Evolutionary conservation across 495 filamentous ascomycete genomes (phyloP).

Genomic region (Neurospora hispaniola): DNA sequence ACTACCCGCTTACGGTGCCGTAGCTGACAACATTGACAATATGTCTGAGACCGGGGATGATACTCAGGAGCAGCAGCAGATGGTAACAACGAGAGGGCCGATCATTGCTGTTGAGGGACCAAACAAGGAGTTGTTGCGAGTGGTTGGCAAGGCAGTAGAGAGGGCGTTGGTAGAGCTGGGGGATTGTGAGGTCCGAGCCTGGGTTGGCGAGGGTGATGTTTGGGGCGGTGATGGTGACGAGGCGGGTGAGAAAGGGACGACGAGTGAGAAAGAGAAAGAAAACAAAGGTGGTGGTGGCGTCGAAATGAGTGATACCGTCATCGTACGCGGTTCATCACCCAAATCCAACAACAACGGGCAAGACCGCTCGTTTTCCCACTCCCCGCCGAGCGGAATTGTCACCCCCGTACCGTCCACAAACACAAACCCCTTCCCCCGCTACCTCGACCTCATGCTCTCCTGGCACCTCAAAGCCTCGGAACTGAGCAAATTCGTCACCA

Average conservation of each 20-base stretch:
- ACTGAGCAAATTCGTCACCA: conserved; percentile 52
- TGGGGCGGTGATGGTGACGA: conserved; percentile 6
- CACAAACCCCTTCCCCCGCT: conserved; percentile 45
- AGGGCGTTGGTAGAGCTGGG: conserved; percentile 44
- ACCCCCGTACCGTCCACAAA: background rate
- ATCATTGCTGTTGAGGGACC: conserved; percentile 78
- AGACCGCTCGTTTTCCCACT: background rate
- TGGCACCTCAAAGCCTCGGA: conserved; percentile 65
- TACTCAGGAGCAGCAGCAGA: conserved; percentile 24
- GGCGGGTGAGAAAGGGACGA: too few relatives aligned
- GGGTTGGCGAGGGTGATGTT: conserved; percentile 20
- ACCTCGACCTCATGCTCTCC: conserved; percentile 53
- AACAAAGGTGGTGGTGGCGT: conserved; percentile 4
- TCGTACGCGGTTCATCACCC: background rate
- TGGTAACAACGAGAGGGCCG: conserved; percentile 45
- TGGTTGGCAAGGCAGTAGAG: conserved; percentile 51
- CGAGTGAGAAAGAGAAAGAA: background rate
- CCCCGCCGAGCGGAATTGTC: background rate
- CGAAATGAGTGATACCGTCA: background rate
- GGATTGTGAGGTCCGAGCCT: conserved; percentile 48
- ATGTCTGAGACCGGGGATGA: conserved; percentile 28
- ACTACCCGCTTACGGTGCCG: background rate
- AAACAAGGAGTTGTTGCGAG: conserved; percentile 40
- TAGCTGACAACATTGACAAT: background rate
- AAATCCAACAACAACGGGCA: background rate